phyloP scores from a whole-genome alignment of 2,329 filamentous ascomycete species.

The Pseudocercospora musae region DNA sequence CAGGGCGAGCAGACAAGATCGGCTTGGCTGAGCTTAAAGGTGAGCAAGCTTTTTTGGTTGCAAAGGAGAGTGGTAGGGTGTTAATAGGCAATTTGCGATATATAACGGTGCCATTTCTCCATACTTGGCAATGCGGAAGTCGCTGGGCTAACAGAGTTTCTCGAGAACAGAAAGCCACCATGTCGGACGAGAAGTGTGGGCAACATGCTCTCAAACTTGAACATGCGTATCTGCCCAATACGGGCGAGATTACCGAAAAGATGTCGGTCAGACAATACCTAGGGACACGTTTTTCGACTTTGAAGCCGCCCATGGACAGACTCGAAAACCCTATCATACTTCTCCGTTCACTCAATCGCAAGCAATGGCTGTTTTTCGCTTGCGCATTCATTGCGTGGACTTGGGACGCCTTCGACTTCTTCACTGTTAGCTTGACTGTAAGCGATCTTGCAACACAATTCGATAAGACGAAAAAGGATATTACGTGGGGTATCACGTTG shows the following conservation, averaged over 20 bases:
- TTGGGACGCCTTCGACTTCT: conserved; percentile 60
- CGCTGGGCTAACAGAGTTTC: too few species aligned
- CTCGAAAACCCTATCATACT: conserved; percentile 54
- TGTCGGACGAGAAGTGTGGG: conserved; percentile 16
- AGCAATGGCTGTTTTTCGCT: conserved; percentile 60
- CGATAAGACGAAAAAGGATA: conserved; percentile 53
- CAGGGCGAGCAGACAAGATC: background rate
- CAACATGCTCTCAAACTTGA: conserved; percentile 20
- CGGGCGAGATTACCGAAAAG: conserved; percentile 22
- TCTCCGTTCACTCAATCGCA: conserved; percentile 49
- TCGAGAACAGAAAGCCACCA: conserved; percentile 1
- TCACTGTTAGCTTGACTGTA: conserved; percentile 59
- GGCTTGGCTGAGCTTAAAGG: conserved; percentile 12
- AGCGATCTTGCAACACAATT: conserved; percentile 53
- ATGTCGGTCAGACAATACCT: conserved; percentile 49
- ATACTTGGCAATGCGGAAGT: too few species aligned
- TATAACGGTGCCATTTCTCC: background rate
- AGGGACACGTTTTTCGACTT: conserved; percentile 51
- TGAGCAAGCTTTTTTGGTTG: conserved; percentile 10
- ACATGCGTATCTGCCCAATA: conserved; percentile 14
- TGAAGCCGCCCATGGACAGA: conserved; percentile 55
- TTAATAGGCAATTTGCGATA: background rate
- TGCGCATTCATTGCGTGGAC: conserved; percentile 50
- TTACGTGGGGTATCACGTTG: conserved; percentile 57
- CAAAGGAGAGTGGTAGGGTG: background rate